Evolutionary conservation across 2,329 filamentous ascomycete genomes (phyloP).

Genomic region (Verticillium klebahnii): DNA sequence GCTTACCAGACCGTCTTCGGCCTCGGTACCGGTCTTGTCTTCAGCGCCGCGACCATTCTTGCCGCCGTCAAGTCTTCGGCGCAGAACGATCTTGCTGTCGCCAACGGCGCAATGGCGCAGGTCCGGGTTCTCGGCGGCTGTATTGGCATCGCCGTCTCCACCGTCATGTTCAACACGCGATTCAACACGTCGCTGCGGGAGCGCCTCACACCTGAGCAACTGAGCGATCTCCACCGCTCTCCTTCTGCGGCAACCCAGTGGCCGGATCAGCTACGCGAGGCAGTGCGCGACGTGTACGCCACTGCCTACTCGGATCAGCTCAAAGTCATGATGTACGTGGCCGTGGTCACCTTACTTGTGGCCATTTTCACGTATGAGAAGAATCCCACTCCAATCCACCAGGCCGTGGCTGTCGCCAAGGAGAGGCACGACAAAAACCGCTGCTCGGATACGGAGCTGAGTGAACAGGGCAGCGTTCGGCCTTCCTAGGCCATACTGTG

Average conservation of each 20-base stretch:
- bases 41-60: constrained; percentile 53
- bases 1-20: constrained; percentile 54
- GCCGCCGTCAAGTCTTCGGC: constrained; percentile 47
- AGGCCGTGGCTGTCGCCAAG: constrained; percentile 5
- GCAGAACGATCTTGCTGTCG: constrained; percentile 47
- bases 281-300: constrained; percentile 37
- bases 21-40: constrained; percentile 53
- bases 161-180: constrained; percentile 50
- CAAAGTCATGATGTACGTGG: constrained; percentile 39
- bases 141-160: constrained; percentile 53
- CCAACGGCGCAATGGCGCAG: constrained; percentile 56
- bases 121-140: constrained; percentile 56
- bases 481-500: background rate
- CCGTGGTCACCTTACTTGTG: constrained; percentile 35
- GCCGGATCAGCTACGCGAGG: constrained; percentile 22
- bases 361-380: constrained; percentile 41
- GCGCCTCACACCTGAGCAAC: constrained; percentile 28
- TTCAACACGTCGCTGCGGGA: constrained; percentile 31
- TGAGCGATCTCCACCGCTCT: constrained; percentile 39
- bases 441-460: background rate
- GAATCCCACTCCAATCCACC: constrained; percentile 28
- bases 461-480: background rate
- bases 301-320: constrained; percentile 41
- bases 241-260: constrained; percentile 33
- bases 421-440: background rate